phyloP scores from a whole-genome alignment of 495 filamentous ascomycete species.

The Ascodesmis nigricans region DNA sequence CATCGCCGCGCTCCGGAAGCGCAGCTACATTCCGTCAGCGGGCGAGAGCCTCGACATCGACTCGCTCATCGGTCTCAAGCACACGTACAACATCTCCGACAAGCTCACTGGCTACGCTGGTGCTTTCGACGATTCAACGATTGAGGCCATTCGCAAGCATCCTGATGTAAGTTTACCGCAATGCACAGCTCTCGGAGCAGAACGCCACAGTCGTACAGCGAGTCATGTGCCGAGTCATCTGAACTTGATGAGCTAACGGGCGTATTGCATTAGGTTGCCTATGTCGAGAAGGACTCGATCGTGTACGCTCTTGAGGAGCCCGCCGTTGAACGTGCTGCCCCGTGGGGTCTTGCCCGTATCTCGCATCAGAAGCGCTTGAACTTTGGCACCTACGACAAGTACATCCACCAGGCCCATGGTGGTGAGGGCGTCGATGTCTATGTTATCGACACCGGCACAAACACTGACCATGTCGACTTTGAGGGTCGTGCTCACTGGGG shows the following conservation, averaged over 20 bases:
- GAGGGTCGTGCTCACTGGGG: constrained; percentile 90
- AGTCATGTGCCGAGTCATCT: neutral
- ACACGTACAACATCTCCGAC: constrained; percentile 79
- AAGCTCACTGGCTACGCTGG: constrained; percentile 69
- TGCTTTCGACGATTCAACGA: constrained; percentile 79
- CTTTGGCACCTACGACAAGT: constrained; percentile 94
- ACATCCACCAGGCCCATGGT: constrained; percentile 71
- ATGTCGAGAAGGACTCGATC: constrained; percentile 81
- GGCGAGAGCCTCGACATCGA: constrained; percentile 26
- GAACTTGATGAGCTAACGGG: no score
- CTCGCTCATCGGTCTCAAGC: constrained; percentile 67
- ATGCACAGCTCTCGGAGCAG: no score
- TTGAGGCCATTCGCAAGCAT: constrained; percentile 84
- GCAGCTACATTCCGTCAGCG: constrained; percentile 44
- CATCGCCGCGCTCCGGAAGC: constrained; percentile 69
- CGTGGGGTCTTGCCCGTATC: constrained; percentile 95
- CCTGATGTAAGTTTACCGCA: constrained; percentile 98
- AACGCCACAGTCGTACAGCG: no score
- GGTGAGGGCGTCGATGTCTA: constrained; percentile 98
- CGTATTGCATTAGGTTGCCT: constrained; percentile 50
- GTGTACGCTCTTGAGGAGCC: constrained; percentile 51
- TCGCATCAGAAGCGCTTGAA: constrained; percentile 72
- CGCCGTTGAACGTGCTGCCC: constrained; percentile 67
- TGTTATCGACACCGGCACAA: constrained; percentile 94
- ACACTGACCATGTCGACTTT: constrained; percentile 85